Percentiles rank a stretch among this genome's conserved stretches.
These are phyloP conservation scores for Gillenia trifoliata DNA, from an alignment of 306 rosid species.

Conservation along the genomic window DNA sequence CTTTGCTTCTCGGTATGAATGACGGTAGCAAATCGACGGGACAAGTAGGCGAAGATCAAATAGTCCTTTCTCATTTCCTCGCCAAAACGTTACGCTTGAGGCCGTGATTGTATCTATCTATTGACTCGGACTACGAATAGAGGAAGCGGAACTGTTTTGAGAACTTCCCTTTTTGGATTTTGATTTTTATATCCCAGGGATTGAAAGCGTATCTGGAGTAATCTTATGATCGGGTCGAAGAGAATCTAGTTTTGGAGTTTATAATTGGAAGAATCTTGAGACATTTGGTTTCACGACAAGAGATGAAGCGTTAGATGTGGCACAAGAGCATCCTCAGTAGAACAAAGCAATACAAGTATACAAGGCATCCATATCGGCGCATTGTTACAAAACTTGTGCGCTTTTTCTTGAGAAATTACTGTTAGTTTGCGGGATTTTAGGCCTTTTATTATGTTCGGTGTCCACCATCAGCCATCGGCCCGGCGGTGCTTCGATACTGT, in stretches of 20 bases:
- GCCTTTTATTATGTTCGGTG: not conserved
- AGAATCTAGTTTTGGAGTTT: slow-evolving; percentile 31
- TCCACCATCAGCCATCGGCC: slow-evolving; percentile 4
- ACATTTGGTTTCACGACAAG: slow-evolving; percentile 34
- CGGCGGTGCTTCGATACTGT: slow-evolving; percentile 6
- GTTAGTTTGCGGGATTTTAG: slow-evolving; percentile 20
- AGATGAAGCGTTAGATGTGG: slow-evolving; percentile 18
- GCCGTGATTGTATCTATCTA: slow-evolving; percentile 59
- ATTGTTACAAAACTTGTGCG: not conserved
- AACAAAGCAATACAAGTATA: slow-evolving; percentile 8
- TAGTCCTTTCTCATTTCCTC: slow-evolving; percentile 96
- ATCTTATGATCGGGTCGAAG: slow-evolving; percentile 12
- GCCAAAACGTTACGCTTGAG: slow-evolving; percentile 92
- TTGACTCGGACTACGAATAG: slow-evolving; percentile 91
- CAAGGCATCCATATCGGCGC: slow-evolving; percentile 17
- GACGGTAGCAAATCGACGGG: slow-evolving; percentile 65
- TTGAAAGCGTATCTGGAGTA: slow-evolving; percentile 21
- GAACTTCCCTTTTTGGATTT: slow-evolving; percentile 15
- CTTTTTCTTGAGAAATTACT: slow-evolving; percentile 13
- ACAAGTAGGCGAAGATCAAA: slow-evolving; percentile 62
- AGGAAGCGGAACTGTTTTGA: slow-evolving; percentile 14
- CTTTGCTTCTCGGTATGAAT: slow-evolving; percentile 76
- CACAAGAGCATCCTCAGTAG: slow-evolving; percentile 32
- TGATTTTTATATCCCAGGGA: not conserved
- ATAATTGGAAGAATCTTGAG: slow-evolving; percentile 24